Conservation (phyloP, 345 rosid species). For the Excoecaria cochinchinensis region DNA sequence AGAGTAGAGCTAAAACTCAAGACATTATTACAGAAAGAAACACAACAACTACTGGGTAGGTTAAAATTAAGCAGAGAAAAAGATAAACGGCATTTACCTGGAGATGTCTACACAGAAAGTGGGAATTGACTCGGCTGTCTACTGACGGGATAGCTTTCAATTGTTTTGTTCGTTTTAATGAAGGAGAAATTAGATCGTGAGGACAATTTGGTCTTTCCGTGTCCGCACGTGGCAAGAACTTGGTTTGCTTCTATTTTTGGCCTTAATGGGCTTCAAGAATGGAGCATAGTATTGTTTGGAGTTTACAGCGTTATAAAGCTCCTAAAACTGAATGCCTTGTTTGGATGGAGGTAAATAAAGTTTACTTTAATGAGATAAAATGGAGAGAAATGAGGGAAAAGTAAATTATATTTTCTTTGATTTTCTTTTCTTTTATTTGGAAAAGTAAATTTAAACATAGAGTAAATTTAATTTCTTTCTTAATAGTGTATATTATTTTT, state of each 20-base stretch:
- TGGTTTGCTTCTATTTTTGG: background rate
- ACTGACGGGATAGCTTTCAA: background rate
- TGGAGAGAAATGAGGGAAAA: too few species aligned
- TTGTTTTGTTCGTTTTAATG: background rate
- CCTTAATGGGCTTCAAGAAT: background rate
- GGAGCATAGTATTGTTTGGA: background rate
- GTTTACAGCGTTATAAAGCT: background rate
- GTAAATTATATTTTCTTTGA: too few species aligned
- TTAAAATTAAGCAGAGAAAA: background rate
- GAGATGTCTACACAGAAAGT: background rate
- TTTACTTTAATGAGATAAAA: too few species aligned
- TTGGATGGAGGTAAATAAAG: too few species aligned
- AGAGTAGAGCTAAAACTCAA: background rate
- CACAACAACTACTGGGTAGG: background rate
- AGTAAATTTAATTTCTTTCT: too few species aligned
- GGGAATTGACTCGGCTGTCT: background rate
- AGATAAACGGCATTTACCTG: background rate
- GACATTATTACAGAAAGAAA: background rate
- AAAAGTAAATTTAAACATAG: too few species aligned
- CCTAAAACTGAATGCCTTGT: too few species aligned
- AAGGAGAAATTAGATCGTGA: background rate
- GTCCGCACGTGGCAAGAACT: background rate
- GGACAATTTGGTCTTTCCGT: background rate
- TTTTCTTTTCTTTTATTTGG: too few species aligned
- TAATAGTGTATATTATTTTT: too few species aligned